Evolutionary conservation across 1,284 basidiomycete genomes (phyloP).

Genomic region (Apiotrichum laibachii): DNA sequence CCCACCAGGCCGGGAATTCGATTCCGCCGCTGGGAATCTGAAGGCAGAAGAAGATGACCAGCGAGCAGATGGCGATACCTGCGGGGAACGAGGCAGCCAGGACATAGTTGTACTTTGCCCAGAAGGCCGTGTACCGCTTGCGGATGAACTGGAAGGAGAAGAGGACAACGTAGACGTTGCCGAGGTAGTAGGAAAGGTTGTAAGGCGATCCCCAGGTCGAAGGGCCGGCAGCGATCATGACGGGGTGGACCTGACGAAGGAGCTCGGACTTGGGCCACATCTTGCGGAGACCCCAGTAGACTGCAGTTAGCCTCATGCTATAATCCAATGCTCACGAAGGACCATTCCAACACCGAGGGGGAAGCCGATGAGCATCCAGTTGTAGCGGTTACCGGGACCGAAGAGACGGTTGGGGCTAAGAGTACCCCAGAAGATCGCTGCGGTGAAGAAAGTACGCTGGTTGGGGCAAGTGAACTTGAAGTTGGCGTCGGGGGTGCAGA

Average conservation of each 20-base stretch:
- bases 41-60: slow-evolving; percentile 65
- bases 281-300: slow-evolving; percentile 7
- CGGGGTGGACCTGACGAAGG: slow-evolving; percentile 16
- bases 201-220: slow-evolving; percentile 10
- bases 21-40: slow-evolving; percentile 27
- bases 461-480: slow-evolving; percentile 16
- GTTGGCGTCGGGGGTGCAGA: slow-evolving; percentile 6
- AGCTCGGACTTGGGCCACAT: slow-evolving; percentile 6
- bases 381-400: slow-evolving; percentile 61
- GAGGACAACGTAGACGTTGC: slow-evolving; percentile 7
- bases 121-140: slow-evolving; percentile 40
- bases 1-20: slow-evolving; percentile 60
- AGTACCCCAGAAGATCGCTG: slow-evolving; percentile 71
- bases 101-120: slow-evolving; percentile 69
- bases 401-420: slow-evolving; percentile 71
- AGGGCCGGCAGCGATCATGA: slow-evolving; percentile 9
- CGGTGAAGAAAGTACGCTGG: slow-evolving; percentile 11
- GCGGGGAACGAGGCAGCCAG: slow-evolving; percentile 67
- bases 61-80: slow-evolving; percentile 60
- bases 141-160: slow-evolving; percentile 37
- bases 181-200: slow-evolving; percentile 10
- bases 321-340: neutral
- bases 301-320: no score
- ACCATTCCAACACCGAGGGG: slow-evolving; percentile 67
- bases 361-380: slow-evolving; percentile 64